Percentiles rank a stretch among this genome's conserved stretches.
These are phyloP conservation scores for Pseudoturritis turrita DNA, from an alignment of 345 rosid species.

Conservation along the genomic window DNA sequence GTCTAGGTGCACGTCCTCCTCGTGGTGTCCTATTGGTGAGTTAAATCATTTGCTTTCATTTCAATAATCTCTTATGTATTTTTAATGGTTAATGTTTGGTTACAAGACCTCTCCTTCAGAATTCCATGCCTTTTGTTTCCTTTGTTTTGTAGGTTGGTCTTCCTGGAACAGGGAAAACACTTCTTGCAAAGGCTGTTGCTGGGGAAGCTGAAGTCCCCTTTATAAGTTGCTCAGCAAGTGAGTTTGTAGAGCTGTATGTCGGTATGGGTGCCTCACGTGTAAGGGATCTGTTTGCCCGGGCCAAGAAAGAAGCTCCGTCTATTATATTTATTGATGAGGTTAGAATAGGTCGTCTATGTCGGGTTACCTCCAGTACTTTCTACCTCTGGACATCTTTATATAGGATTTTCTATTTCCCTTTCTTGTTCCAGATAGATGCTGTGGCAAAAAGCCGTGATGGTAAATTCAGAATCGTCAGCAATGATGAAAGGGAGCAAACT, in stretches of 20 bases:
- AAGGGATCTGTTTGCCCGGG: constrained; percentile 91
- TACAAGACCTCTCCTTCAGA: constrained; percentile 1
- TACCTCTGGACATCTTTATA: not conserved
- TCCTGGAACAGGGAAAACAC: constrained; percentile 98
- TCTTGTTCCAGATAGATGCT: constrained; percentile 75
- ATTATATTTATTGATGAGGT: constrained; percentile 97
- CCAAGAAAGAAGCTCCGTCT: constrained; percentile 97
- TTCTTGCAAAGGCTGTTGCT: constrained; percentile 86
- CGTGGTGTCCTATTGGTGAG: constrained; percentile 95
- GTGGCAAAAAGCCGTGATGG: constrained; percentile 99
- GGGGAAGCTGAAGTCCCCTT: constrained; percentile 97
- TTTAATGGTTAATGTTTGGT: not conserved
- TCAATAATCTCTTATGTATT: not conserved
- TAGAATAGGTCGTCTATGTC: not conserved
- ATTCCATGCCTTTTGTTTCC: constrained; percentile 13
- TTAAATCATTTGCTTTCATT: not conserved
- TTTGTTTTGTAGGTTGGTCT: constrained; percentile 71
- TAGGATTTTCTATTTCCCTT: not conserved
- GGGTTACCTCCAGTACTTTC: not conserved
- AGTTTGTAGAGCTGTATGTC: constrained; percentile 90
- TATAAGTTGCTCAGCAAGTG: constrained; percentile 94
- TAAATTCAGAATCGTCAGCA: constrained; percentile 77
- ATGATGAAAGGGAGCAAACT: constrained; percentile 97
- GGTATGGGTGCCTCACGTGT: constrained; percentile 99
- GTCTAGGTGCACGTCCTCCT: constrained; percentile 98